Evolutionary conservation across 352 stramenopile species (phyloP).

Genomic region (Plasmopara viticola): DNA sequence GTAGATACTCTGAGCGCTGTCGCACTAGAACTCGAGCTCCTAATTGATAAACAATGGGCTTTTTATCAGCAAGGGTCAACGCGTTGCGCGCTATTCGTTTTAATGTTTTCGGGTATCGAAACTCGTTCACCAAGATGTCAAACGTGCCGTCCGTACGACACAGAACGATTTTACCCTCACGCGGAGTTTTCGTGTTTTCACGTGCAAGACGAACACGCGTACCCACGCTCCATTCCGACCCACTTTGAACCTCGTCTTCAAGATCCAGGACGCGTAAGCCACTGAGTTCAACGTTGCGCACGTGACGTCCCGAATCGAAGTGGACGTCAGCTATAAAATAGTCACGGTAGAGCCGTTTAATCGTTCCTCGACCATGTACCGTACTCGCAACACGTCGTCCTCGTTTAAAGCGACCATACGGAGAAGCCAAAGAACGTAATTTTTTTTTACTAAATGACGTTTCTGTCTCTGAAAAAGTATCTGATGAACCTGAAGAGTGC

Average conservation of each 20-base stretch:
- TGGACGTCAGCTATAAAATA: constrained; percentile 43
- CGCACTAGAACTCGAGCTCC: constrained; percentile 45
- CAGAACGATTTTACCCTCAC: constrained; percentile 39
- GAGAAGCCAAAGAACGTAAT: neutral
- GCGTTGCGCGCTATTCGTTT: constrained; percentile 27
- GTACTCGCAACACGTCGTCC: constrained; percentile 45
- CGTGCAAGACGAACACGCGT: constrained; percentile 33
- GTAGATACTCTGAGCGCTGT: constrained; percentile 47
- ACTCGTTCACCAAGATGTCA: constrained; percentile 51
- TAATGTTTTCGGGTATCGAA: constrained; percentile 35
- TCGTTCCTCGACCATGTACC: constrained; percentile 33
- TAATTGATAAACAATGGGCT: constrained; percentile 29
- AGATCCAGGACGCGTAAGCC: constrained; percentile 25
- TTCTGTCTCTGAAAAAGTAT: constrained; percentile 15
- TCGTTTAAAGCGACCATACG: constrained; percentile 27
- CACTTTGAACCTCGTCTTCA: constrained; percentile 19
- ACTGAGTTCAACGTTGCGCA: constrained; percentile 56
- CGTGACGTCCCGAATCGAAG: constrained; percentile 3
- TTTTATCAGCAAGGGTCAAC: constrained; percentile 16
- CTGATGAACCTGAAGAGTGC: constrained; percentile 5
- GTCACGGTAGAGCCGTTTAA: constrained; percentile 55
- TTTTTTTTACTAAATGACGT: constrained; percentile 16
- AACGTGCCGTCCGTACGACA: constrained; percentile 57
- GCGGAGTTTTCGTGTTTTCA: constrained; percentile 45
- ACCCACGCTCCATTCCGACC: constrained; percentile 17